A percentile compares a stretch with the other conserved stretches of the same genome.
phyloP scores from a whole-genome alignment of 2,329 filamentous ascomycete genomes.

The Anthostomella pinea region DNA sequence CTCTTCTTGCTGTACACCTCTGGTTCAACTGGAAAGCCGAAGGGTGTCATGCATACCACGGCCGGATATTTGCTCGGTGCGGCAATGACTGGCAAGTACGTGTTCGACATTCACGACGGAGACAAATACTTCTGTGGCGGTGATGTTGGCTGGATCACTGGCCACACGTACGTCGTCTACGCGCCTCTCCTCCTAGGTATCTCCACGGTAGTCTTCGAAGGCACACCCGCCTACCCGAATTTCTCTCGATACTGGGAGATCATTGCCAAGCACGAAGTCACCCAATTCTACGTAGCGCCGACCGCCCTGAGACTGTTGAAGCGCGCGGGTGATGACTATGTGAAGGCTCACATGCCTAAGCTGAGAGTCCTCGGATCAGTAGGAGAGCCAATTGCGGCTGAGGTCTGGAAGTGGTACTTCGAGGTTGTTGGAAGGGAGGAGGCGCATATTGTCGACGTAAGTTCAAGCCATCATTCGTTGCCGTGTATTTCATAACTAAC shows the following conservation, averaged over 20 bases:
- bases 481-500: slow-evolving; percentile 13
- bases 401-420: slow-evolving; percentile 99
- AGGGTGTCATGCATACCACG: slow-evolving; percentile 98
- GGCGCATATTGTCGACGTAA: slow-evolving; percentile 89
- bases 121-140: slow-evolving; percentile 97
- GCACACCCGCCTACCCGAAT: slow-evolving; percentile 93
- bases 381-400: slow-evolving; percentile 93
- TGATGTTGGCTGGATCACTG: slow-evolving; percentile 98
- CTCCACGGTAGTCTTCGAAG: slow-evolving; percentile 94
- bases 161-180: slow-evolving; percentile 97
- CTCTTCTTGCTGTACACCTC: slow-evolving; percentile 98
- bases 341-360: slow-evolving; percentile 84
- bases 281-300: slow-evolving; percentile 97
- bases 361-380: slow-evolving; percentile 90
- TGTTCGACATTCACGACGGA: slow-evolving; percentile 94
- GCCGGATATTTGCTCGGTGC: slow-evolving; percentile 93
- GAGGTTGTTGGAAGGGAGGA: slow-evolving; percentile 92
- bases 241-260: slow-evolving; percentile 99
- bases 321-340: slow-evolving; percentile 89
- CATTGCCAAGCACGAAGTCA: slow-evolving; percentile 90
- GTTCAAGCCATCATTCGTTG: slow-evolving; percentile 37
- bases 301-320: slow-evolving; percentile 91
- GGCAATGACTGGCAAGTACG: slow-evolving; percentile 93
- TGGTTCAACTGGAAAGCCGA: slow-evolving; percentile 96
- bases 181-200: slow-evolving; percentile 90